These are phyloP conservation scores for Cytospora chrysosperma DNA, from an alignment of 2,329 filamentous ascomycete species.

Conservation along the genomic window DNA sequence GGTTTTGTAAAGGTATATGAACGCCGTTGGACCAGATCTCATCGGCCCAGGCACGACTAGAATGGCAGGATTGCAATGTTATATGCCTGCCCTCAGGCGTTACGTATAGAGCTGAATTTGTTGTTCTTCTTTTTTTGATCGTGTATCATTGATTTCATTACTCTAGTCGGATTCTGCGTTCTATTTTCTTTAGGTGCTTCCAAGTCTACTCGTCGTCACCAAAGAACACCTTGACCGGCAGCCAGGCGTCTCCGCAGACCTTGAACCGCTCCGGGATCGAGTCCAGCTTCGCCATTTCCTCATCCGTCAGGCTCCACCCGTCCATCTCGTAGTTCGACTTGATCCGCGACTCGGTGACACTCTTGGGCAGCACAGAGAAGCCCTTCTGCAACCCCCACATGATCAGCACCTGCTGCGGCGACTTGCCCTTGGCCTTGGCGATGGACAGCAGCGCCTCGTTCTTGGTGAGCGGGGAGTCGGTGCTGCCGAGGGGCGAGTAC, in stretches of 20 bases:
- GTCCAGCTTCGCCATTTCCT: slow-evolving; percentile 69
- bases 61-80: no score
- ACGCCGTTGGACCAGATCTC: no score
- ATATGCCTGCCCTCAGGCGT: no score
- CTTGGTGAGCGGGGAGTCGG: slow-evolving; percentile 67
- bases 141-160: neutral
- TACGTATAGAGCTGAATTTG: neutral
- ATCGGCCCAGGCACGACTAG: no score
- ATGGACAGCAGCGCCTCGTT: slow-evolving; percentile 62
- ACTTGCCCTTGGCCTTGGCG: slow-evolving; percentile 65
- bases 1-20: no score
- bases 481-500: slow-evolving; percentile 72
- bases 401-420: slow-evolving; percentile 73
- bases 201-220: slow-evolving; percentile 69
- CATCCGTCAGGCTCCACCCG: slow-evolving; percentile 69
- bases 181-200: neutral
- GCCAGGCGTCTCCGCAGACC: slow-evolving; percentile 73
- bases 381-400: slow-evolving; percentile 80
- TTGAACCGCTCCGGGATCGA: slow-evolving; percentile 76
- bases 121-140: neutral
- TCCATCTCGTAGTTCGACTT: slow-evolving; percentile 73
- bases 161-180: neutral
- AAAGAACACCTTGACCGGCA: slow-evolving; percentile 79
- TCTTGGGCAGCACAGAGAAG: slow-evolving; percentile 84
- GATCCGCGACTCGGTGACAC: slow-evolving; percentile 70